Percentiles rank a stretch among this genome's conserved stretches.
Evolutionary conservation across 257 asterid genomes (phyloP).

Genomic region (Ophiorrhiza pumila): DNA sequence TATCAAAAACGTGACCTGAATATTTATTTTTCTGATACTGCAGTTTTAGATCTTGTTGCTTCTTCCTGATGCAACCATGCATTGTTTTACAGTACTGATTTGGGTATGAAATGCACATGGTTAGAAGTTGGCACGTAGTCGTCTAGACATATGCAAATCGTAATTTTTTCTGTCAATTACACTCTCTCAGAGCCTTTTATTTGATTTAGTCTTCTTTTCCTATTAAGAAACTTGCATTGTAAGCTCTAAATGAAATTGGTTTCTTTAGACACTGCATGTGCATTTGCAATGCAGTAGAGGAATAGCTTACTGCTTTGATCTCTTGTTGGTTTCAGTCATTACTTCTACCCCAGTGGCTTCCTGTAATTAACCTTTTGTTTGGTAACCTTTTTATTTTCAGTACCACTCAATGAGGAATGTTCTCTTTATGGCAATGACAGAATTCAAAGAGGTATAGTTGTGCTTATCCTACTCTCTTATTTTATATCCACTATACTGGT

Average conservation of each 20-base stretch:
- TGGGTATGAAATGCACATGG: neutral
- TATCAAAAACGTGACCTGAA: neutral
- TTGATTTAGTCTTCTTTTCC: too few species aligned
- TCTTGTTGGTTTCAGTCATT: neutral
- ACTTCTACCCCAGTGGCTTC: neutral
- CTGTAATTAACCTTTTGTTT: slow-evolving; percentile 5
- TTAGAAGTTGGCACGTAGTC: neutral
- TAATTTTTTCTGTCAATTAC: neutral
- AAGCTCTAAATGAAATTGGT: neutral
- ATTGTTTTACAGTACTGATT: neutral
- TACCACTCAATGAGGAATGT: slow-evolving; percentile 69
- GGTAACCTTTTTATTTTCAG: slow-evolving; percentile 38
- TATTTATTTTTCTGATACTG: neutral
- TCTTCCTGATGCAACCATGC: neutral
- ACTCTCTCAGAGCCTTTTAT: too few species aligned
- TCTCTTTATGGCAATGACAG: slow-evolving; percentile 86
- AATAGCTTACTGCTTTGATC: neutral
- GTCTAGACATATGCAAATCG: neutral
- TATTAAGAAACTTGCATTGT: neutral
- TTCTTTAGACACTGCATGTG: neutral
- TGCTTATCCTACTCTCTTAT: slow-evolving; percentile 3
- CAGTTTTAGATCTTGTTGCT: neutral
- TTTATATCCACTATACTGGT: too few species aligned
- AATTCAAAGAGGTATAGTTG: slow-evolving; percentile 56
- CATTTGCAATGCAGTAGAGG: neutral